phyloP scores from a whole-genome alignment of 805 yeast genomes.

The Suhomyces sp. region DNA sequence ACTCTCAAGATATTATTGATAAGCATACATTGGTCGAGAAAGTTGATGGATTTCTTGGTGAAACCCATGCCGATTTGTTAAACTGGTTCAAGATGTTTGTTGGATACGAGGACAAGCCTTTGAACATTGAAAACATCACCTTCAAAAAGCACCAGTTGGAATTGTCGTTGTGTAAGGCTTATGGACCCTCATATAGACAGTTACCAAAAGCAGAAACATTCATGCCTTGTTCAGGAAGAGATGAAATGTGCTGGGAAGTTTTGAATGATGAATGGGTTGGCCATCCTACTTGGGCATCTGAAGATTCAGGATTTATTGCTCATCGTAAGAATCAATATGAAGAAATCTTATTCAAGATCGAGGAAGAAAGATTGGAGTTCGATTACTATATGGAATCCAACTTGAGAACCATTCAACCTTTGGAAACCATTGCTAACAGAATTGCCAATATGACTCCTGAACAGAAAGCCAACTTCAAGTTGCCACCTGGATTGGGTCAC shows the following conservation, averaged over 20 bases:
- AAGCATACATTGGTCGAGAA: slow-evolving; percentile 76
- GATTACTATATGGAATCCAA: slow-evolving; percentile 95
- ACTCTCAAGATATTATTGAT: slow-evolving; percentile 87
- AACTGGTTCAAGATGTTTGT: slow-evolving; percentile 93
- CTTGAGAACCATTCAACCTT: slow-evolving; percentile 88
- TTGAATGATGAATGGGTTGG: slow-evolving; percentile 99
- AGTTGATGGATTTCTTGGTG: slow-evolving; percentile 82
- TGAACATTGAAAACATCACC: slow-evolving; percentile 80
- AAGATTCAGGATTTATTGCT: slow-evolving; percentile 98
- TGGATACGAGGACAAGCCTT: slow-evolving; percentile 81
- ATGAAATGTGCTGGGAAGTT: slow-evolving; percentile 99
- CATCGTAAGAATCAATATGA: slow-evolving; percentile 98
- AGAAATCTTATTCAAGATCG: slow-evolving; percentile 92
- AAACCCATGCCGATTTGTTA: slow-evolving; percentile 66
- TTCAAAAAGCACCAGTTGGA: slow-evolving; percentile 91
- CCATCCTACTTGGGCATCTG: slow-evolving; percentile 99
- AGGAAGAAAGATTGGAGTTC: slow-evolving; percentile 96
- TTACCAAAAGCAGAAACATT: slow-evolving; percentile 90
- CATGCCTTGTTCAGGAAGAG: slow-evolving; percentile 98
- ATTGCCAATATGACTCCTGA: slow-evolving; percentile 90
- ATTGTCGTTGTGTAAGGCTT: slow-evolving; percentile 84
- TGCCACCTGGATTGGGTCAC: slow-evolving; percentile 93
- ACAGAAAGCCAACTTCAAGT: slow-evolving; percentile 79
- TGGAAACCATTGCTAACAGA: slow-evolving; percentile 92
- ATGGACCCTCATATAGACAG: slow-evolving; percentile 92